Conservation (phyloP, 208 protist genomes). For the Leishmania martiniquensis region DNA sequence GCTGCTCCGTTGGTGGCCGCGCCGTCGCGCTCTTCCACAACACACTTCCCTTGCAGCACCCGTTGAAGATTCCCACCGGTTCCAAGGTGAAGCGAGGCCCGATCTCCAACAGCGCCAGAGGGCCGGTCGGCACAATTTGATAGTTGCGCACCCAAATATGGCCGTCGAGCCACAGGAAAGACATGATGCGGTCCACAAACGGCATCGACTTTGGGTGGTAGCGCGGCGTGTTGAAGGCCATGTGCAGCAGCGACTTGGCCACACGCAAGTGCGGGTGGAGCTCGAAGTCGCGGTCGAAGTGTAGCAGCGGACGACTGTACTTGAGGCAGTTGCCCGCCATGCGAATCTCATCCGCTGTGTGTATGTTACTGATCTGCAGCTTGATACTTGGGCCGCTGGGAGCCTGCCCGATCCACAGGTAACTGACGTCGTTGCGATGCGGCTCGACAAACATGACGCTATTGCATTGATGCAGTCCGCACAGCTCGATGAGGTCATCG, state of each 20-base stretch:
- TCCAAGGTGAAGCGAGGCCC: constrained; percentile 97
- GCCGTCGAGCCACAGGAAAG: constrained; percentile 96
- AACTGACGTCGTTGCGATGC: constrained; percentile 90
- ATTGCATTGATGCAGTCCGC: constrained; percentile 94
- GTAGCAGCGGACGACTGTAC: constrained; percentile 96
- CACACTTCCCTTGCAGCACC: constrained; percentile 94
- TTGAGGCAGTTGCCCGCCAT: constrained; percentile 99
- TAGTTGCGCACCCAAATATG: constrained; percentile 99
- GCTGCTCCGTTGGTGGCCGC: constrained; percentile 78
- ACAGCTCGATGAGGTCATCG: constrained; percentile 88
- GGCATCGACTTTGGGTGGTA: constrained; percentile 98
- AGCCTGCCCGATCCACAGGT: constrained; percentile 94
- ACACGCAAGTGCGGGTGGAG: constrained; percentile 87
- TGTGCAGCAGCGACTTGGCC: constrained; percentile 96
- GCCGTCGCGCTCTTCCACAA: constrained; percentile 92
- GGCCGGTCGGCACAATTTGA: constrained; percentile 89
- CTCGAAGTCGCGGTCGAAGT: constrained; percentile 98
- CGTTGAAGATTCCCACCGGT: constrained; percentile 94
- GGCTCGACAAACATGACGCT: constrained; percentile 93
- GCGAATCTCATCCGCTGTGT: constrained; percentile 98
- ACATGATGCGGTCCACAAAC: constrained; percentile 98
- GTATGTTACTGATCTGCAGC: constrained; percentile 95
- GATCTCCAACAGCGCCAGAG: constrained; percentile 94
- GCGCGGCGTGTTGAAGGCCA: constrained; percentile 96
- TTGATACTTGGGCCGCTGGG: constrained; percentile 95